phyloP scores from a whole-genome alignment of 495 filamentous ascomycete species.

The Copromyces sp. region DNA sequence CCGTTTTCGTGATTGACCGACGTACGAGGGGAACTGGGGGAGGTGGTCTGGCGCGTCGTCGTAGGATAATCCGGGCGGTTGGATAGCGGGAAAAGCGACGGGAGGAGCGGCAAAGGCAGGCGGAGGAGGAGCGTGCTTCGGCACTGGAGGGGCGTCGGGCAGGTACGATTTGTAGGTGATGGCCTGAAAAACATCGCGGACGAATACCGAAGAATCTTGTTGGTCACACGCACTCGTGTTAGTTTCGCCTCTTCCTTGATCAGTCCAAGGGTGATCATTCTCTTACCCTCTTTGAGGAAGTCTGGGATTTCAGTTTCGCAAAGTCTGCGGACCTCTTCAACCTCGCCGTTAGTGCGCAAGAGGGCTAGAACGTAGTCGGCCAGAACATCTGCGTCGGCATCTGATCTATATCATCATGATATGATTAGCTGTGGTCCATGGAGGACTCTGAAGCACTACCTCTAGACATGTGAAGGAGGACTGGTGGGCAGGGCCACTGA shows the following conservation, averaged over 20 bases:
- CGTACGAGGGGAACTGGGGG: conserved; percentile 1
- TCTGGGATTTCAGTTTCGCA: conserved; percentile 75
- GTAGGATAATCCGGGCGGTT: conserved; percentile 12
- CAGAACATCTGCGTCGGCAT: conserved; percentile 90
- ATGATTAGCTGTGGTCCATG: neutral
- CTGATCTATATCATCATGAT: conserved; percentile 51
- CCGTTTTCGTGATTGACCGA: conserved; percentile 18
- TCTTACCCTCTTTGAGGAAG: conserved; percentile 73
- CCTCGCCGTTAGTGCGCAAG: conserved; percentile 65
- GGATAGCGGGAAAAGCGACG: conserved; percentile 1
- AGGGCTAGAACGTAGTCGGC: conserved; percentile 95
- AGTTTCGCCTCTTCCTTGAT: neutral
- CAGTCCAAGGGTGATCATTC: neutral
- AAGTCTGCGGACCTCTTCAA: conserved; percentile 59
- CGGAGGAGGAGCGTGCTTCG: conserved; percentile 14
- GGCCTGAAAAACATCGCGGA: conserved; percentile 74
- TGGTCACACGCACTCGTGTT: neutral
- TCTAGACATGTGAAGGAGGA: neutral
- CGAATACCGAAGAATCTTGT: conserved; percentile 62
- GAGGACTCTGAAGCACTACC: neutral
- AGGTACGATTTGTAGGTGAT: conserved; percentile 55
- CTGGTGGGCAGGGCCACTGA: conserved; percentile 30
- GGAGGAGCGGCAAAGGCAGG: conserved; percentile 15
- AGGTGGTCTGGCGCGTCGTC: conserved; percentile 13
- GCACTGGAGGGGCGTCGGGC: conserved; percentile 40